A percentile compares a stretch with the other conserved stretches of the same genome.
Conservation (phyloP, 108 stramenopile genomes). For the Aurantiochytrium sp. region DNA sequence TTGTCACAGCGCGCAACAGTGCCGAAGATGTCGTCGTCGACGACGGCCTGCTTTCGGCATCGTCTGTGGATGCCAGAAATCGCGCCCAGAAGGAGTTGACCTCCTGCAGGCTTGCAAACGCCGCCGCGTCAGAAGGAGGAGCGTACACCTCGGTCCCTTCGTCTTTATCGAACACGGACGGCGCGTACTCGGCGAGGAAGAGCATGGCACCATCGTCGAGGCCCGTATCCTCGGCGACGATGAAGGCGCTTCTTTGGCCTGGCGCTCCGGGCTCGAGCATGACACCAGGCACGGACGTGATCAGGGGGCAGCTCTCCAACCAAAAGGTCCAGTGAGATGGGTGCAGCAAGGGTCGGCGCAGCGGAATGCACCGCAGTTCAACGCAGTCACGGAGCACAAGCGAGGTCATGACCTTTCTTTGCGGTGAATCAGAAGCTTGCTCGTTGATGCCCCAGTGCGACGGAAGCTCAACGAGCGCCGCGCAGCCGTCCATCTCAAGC, state of each 20-base stretch:
- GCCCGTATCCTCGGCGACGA: background rate
- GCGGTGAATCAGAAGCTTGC: too few relatives aligned
- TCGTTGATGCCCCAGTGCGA: too few relatives aligned
- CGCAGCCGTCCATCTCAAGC: background rate
- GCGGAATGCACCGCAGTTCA: background rate
- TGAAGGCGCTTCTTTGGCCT: background rate
- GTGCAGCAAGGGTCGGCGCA: background rate
- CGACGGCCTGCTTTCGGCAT: too few relatives aligned
- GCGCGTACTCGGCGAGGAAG: background rate
- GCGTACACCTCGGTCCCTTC: too few relatives aligned
- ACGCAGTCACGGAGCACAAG: background rate
- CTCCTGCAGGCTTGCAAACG: too few relatives aligned
- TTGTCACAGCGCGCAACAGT: too few relatives aligned
- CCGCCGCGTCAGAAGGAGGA: too few relatives aligned
- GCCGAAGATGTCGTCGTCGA: too few relatives aligned
- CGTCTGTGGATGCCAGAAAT: too few relatives aligned
- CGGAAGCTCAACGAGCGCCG: background rate
- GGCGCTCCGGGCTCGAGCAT: background rate
- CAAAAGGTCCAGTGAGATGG: background rate
- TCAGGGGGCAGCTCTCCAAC: background rate
- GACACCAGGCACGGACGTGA: background rate
- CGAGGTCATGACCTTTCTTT: too few relatives aligned
- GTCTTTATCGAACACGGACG: too few relatives aligned
- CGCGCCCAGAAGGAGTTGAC: too few relatives aligned
- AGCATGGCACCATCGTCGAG: background rate